Conservation (phyloP, 768 basidiomycete genomes). For the Termitomyces sp. region DNA sequence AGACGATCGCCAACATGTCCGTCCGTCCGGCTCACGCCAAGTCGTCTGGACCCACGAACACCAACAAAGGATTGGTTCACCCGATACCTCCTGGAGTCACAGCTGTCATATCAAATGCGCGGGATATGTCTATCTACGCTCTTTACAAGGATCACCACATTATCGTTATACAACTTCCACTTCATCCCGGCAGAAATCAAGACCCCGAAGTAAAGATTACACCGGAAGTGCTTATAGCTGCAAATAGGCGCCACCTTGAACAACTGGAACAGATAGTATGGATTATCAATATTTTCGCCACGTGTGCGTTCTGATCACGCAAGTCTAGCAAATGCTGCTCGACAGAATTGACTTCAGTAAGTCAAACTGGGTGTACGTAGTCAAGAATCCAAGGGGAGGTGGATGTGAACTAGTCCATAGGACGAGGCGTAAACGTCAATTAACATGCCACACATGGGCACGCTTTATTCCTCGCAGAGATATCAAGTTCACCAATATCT, state of each 20-base stretch:
- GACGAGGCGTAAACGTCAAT: constrained; percentile 14
- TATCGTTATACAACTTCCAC: constrained; percentile 9
- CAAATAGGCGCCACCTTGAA: background rate
- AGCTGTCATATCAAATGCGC: background rate
- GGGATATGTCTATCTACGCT: background rate
- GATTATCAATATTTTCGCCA: background rate
- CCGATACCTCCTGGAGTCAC: constrained; percentile 7
- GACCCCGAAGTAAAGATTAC: background rate
- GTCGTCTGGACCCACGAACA: background rate
- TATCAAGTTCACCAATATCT: constrained; percentile 27
- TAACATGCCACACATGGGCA: constrained; percentile 30
- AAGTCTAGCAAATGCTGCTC: constrained; percentile 22
- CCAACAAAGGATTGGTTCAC: background rate
- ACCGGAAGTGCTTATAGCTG: background rate
- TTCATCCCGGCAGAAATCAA: background rate
- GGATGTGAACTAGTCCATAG: constrained; percentile 26
- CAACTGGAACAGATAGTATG: constrained; percentile 17
- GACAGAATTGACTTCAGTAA: constrained; percentile 25
- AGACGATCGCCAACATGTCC: background rate
- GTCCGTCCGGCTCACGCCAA: background rate
- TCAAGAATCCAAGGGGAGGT: constrained; percentile 19
- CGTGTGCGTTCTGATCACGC: background rate
- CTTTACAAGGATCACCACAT: constrained; percentile 9
- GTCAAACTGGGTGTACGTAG: constrained; percentile 31
- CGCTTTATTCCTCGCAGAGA: constrained; percentile 30